Evolutionary conservation across 208 protist species (phyloP).

Genomic region (Leishmania mexicana): DNA sequence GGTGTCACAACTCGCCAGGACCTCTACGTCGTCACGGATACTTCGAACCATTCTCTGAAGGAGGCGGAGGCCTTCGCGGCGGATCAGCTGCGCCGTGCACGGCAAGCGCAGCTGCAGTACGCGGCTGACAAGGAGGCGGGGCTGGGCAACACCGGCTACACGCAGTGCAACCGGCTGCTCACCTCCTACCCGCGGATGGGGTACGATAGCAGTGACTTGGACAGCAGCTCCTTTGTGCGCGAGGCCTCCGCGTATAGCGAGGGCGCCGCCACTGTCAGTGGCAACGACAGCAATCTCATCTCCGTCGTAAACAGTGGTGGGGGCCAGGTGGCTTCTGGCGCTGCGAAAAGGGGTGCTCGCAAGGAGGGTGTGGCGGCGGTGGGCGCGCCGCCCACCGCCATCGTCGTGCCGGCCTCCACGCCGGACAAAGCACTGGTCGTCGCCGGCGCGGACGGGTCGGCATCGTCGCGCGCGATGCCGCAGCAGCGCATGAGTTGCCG

Average conservation of each 20-base stretch:
- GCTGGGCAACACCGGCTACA: constrained; percentile 4
- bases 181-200: constrained; percentile 11
- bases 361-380: neutral
- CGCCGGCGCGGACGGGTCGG: neutral
- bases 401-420: constrained; percentile 6
- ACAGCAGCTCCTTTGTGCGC: neutral
- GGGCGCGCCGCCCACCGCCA: neutral
- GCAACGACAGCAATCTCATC: neutral
- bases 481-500: constrained; percentile 16
- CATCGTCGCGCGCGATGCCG: neutral
- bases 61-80: constrained; percentile 39
- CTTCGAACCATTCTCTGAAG: constrained; percentile 28
- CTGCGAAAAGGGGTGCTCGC: neutral
- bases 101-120: constrained; percentile 20
- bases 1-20: constrained; percentile 59
- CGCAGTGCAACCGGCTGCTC: constrained; percentile 1
- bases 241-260: neutral
- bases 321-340: no score
- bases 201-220: constrained; percentile 19
- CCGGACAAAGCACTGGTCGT: neutral
- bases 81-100: constrained; percentile 33
- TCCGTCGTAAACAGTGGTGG: neutral
- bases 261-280: neutral
- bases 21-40: constrained; percentile 49
- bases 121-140: constrained; percentile 11